phyloP scores from a whole-genome alignment of 164 flowering plant species.

The Litsea cubeba region DNA sequence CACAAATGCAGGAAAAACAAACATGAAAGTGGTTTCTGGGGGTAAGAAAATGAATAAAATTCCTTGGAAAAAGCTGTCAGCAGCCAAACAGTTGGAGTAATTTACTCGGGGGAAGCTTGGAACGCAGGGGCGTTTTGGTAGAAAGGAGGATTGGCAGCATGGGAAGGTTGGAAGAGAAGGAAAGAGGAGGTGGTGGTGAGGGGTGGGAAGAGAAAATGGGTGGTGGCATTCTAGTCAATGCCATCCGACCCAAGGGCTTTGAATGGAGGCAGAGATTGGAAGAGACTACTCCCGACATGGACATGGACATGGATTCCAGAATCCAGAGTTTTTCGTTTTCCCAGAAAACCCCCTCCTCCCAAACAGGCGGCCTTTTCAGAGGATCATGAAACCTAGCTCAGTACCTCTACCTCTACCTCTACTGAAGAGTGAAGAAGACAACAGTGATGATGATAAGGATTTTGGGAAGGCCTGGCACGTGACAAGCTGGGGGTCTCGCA shows the following conservation, averaged over 20 bases:
- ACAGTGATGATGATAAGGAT: no score
- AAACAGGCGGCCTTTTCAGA: no score
- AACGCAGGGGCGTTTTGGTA: slow-evolving; percentile 15
- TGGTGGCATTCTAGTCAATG: slow-evolving; percentile 1
- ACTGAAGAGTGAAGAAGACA: no score
- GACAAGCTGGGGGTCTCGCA: no score
- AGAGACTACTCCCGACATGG: not conserved
- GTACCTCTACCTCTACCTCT: no score
- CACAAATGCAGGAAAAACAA: not conserved
- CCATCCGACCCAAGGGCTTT: not conserved
- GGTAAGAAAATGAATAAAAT: not conserved
- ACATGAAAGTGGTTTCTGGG: not conserved
- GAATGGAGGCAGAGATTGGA: not conserved
- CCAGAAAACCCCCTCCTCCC: no score
- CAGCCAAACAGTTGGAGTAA: not conserved
- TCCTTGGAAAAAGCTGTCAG: not conserved
- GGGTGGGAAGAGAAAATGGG: not conserved
- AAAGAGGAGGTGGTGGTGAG: not conserved
- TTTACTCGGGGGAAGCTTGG: slow-evolving; percentile 33
- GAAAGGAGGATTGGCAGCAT: not conserved
- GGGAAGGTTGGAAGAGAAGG: slow-evolving; percentile 1
- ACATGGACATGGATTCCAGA: not conserved
- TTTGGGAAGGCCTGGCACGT: no score
- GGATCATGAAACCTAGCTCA: no score
- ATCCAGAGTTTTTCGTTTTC: no score